These are phyloP conservation scores for Grosmannia penicillata DNA, from an alignment of 2,329 filamentous ascomycete genomes.

Conservation along the genomic window DNA sequence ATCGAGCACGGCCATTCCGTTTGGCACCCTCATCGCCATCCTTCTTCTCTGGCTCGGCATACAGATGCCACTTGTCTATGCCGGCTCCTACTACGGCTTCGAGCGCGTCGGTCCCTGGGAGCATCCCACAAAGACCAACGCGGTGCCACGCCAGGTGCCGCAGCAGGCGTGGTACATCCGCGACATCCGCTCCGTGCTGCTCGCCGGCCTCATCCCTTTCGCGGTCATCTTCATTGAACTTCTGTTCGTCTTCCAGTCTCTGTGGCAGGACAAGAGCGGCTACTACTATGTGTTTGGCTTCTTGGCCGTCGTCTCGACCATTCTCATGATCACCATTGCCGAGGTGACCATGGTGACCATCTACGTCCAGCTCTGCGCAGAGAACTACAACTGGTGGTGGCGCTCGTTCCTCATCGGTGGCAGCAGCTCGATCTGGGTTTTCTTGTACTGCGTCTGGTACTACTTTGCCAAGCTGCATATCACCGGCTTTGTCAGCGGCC, in stretches of 20 bases:
- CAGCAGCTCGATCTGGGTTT: constrained; percentile 66
- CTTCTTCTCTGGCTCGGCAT: constrained; percentile 70
- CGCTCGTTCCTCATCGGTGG: constrained; percentile 70
- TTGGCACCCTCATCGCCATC: constrained; percentile 61
- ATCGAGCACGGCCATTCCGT: constrained; percentile 74
- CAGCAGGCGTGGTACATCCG: constrained; percentile 61
- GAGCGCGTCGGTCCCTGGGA: constrained; percentile 54
- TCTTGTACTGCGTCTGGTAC: constrained; percentile 72
- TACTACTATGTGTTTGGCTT: constrained; percentile 92
- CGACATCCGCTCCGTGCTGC: constrained; percentile 45
- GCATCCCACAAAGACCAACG: constrained; percentile 65
- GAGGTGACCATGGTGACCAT: constrained; percentile 74
- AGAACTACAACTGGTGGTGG: constrained; percentile 93
- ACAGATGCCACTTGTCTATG: constrained; percentile 71
- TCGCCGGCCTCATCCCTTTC: constrained; percentile 70
- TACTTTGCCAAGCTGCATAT: constrained; percentile 71
- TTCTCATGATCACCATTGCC: constrained; percentile 62
- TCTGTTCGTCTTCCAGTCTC: constrained; percentile 37
- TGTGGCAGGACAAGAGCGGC: constrained; percentile 82
- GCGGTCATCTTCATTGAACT: constrained; percentile 30
- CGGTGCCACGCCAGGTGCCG: constrained; percentile 60
- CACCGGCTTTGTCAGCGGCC: constrained; percentile 59
- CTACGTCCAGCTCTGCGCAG: constrained; percentile 68
- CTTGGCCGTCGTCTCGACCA: constrained; percentile 55
- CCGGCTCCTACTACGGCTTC: constrained; percentile 66